phyloP scores from a whole-genome alignment of 495 filamentous ascomycete species.

The Apodospora peruviana region DNA sequence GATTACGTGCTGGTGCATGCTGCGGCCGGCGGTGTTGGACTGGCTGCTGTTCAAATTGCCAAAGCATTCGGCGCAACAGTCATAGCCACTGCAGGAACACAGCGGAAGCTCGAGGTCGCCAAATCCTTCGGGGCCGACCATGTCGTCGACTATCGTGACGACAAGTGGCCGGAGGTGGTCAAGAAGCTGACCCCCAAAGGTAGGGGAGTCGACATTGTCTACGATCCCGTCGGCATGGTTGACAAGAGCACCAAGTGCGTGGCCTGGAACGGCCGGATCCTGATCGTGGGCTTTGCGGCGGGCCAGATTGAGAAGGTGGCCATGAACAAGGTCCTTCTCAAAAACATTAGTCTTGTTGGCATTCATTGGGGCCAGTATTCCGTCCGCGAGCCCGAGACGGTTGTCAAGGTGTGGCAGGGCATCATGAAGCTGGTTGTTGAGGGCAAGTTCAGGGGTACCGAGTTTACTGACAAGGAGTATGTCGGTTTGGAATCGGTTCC shows the following conservation, averaged over 20 bases:
- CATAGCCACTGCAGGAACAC: slow-evolving; percentile 77
- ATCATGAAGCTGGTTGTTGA: slow-evolving; percentile 69
- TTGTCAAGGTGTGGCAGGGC: slow-evolving; percentile 72
- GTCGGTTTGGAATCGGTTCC: slow-evolving; percentile 76
- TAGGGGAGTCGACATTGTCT: slow-evolving; percentile 81
- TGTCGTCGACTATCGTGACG: slow-evolving; percentile 66
- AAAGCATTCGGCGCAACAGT: slow-evolving; percentile 88
- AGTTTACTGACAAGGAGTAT: slow-evolving; percentile 76
- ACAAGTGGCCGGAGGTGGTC: slow-evolving; percentile 71
- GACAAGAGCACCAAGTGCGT: slow-evolving; percentile 79
- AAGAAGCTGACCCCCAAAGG: slow-evolving; percentile 67
- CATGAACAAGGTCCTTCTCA: slow-evolving; percentile 84
- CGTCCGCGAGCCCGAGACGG: slow-evolving; percentile 62
- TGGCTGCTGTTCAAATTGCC: slow-evolving; percentile 89
- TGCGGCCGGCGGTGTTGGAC: slow-evolving; percentile 84
- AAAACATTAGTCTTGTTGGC: slow-evolving; percentile 88
- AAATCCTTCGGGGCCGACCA: slow-evolving; percentile 78
- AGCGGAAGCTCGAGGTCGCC: slow-evolving; percentile 74
- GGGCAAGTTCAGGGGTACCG: slow-evolving; percentile 76
- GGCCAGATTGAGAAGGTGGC: slow-evolving; percentile 88
- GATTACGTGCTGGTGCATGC: slow-evolving; percentile 91
- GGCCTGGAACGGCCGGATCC: slow-evolving; percentile 81
- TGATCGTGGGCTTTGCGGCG: slow-evolving; percentile 87
- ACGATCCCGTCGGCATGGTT: slow-evolving; percentile 85
- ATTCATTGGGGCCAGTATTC: slow-evolving; percentile 89